A percentile compares a stretch with the other conserved stretches of the same genome.
Evolutionary conservation across 225 moss, liverwort and hornwort species (phyloP).

Genomic region (Marchantia polymorpha): DNA sequence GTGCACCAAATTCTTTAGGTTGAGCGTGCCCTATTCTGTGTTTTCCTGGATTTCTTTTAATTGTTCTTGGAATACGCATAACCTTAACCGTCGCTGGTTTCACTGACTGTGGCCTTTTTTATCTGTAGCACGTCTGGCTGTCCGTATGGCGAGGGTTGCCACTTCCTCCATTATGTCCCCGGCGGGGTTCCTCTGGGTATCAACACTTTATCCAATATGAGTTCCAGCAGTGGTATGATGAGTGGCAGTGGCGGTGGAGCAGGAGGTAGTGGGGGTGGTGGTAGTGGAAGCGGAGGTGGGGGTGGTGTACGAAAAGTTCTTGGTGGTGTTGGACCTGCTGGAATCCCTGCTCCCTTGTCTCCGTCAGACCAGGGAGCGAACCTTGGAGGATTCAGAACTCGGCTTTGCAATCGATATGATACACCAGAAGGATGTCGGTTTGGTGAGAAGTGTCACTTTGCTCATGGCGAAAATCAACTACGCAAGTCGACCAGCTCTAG

Average conservation of each 20-base stretch:
- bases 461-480: conserved; percentile 95
- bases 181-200: conserved; percentile 75
- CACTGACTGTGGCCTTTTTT: neutral
- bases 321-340: conserved; percentile 68
- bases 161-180: conserved; percentile 88
- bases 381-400: conserved; percentile 91
- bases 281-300: conserved; percentile 20
- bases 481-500: conserved; percentile 55
- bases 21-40: too few relatives aligned
- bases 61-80: neutral
- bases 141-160: conserved; percentile 97
- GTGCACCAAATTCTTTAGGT: conserved; percentile 99
- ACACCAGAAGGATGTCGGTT: conserved; percentile 91
- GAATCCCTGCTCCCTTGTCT: conserved; percentile 32
- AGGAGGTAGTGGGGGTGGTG: conserved; percentile 17
- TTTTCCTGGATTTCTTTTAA: too few relatives aligned
- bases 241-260: conserved; percentile 14
- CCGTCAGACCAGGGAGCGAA: conserved; percentile 76
- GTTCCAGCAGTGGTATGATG: conserved; percentile 52
- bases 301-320: conserved; percentile 74
- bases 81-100: neutral
- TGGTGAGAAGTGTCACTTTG: conserved; percentile 97
- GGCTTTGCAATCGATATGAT: conserved; percentile 90
- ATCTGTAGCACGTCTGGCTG: conserved; percentile 85
- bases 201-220: conserved; percentile 56